Evolutionary conservation across 2,329 filamentous ascomycete genomes (phyloP), one percentile per base, ranked within the genome.

Genomic region (Ceratocystiopsis brevicomis): DNA sequence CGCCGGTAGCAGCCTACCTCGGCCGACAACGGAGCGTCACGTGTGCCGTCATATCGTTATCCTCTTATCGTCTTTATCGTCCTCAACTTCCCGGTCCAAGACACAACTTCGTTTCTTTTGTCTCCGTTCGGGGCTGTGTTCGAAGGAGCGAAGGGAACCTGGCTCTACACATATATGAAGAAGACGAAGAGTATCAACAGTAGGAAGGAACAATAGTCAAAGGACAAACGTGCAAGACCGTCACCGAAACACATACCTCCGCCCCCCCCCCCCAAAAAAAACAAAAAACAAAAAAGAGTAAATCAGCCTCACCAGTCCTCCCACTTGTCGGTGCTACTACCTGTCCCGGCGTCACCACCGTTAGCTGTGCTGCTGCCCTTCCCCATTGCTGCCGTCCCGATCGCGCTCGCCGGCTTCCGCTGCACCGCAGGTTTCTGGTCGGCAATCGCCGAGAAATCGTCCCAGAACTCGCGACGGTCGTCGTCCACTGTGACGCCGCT

Each of bases 391-490:
- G 68, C 65, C 17, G 72, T 76, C 32, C 72, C 72, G 47, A 76
- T 71, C 3, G 71, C 63, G 52, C 48, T 46, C 53, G 43, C 16
- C 13, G 45, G 35, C 10, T 37, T n/a, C 4, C 15, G 42, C 71
- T 65, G 61, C 77, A 56, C 50, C 63, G 60, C 47, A 61, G 58
- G 19, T 2, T 39, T 36, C 53, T 72, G 66, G 61, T 79, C 71
- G 0, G 76, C 79, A 21, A 79, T 59, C 25, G 71, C 74, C 0
- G 85, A 79, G 60, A 96, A 94, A 52, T 81, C 80, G 57, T 94
- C 87, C 87, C 87, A 95, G 61, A 94, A 94, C 51, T 82, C 80
- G 57, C 80, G 80, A 60, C 78, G 81, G 71, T 59, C 80, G 69
- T 66, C 68, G 54, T 77, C 68, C 42, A 75, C 53, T 11, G 37